Base-by-base conservation (phyloP, 2,329 filamentous ascomycete genomes). In the Alternaria incomplexa region DNA sequence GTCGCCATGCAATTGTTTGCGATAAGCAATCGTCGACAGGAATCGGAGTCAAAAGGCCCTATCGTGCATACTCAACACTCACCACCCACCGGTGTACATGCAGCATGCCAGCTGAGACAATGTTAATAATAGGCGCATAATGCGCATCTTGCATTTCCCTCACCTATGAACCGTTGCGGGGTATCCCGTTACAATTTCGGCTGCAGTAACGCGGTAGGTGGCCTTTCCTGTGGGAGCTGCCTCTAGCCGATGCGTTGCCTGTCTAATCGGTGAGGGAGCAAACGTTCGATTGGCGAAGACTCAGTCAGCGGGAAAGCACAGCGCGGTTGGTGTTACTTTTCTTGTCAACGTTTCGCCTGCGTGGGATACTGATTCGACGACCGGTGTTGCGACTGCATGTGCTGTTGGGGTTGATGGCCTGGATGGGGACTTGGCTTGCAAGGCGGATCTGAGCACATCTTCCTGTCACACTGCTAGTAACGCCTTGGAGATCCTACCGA, bases 221-320 rank as follows among this genome's bases (percentile, higher is more conserved):
- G 46, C 48, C 22, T 58, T 43, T 43, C 55, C 55, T 60, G 57
- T 61, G 66, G 68, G 68, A 67, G 20, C 59, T 61, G 64, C 66
- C 64, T 69, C 61, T 64, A 64, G 57, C 66, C 68, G 63, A 66
- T 54, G 58, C 56, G 50, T 65, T 40, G 46, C 56, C 56, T 56
- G 36, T 51, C 51, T 60, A 22, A 63, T 63, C 61, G 61, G 61
- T 63, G 61, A 63, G 45, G 56, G 45, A 40, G 55, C 48, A 52
- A 47, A 43, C 59, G 62, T 52, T 30, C 53, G 60, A 65, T 62
- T 63, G 63, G 57, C 54, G 55, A 65, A 52, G 57, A 52, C 26
- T 30, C 17, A 44, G 44, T 30, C 45, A 48, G 46, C 48, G 32
- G 47, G 47, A 48, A 26, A 48, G 20, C 43, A 55, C 61, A 45